phyloP scores from a whole-genome alignment of 345 rosid genomes.

The Linum tenue region DNA sequence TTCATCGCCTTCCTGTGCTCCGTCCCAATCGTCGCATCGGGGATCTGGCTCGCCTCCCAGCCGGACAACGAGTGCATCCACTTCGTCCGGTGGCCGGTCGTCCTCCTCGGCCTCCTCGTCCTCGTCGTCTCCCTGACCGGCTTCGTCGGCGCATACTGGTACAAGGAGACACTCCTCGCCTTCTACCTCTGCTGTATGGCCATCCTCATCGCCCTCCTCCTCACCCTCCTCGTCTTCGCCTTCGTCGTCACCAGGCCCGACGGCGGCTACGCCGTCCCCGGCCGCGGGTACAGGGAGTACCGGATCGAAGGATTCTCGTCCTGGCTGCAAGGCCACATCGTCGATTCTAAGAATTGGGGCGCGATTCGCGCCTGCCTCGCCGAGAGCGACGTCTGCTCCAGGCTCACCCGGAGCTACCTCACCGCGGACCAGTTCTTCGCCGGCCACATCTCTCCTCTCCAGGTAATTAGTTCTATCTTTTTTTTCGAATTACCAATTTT shows the following conservation, averaged over 20 bases:
- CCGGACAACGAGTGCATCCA: constrained; percentile 76
- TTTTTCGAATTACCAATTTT: background rate
- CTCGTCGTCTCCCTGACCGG: constrained; percentile 80
- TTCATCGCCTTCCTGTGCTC: constrained; percentile 77
- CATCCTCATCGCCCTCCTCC: constrained; percentile 57
- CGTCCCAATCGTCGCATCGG: constrained; percentile 75
- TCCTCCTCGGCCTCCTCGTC: constrained; percentile 65
- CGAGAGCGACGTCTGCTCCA: constrained; percentile 56
- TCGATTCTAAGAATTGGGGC: constrained; percentile 50
- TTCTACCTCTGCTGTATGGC: constrained; percentile 89
- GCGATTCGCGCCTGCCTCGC: constrained; percentile 62
- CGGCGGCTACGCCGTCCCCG: constrained; percentile 57
- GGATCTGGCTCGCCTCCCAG: constrained; percentile 81
- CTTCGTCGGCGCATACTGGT: constrained; percentile 80
- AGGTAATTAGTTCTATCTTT: constrained; percentile 36
- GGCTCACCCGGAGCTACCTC: constrained; percentile 38
- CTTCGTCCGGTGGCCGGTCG: constrained; percentile 75
- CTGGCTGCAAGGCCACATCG: constrained; percentile 65
- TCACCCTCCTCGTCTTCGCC: constrained; percentile 61
- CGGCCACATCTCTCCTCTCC: constrained; percentile 63
- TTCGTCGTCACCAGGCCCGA: constrained; percentile 72
- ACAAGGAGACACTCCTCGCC: constrained; percentile 72
- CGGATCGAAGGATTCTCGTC: constrained; percentile 55
- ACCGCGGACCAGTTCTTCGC: constrained; percentile 67
- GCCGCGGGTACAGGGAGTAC: constrained; percentile 57